These are phyloP conservation scores for Penicillium coffeae DNA, from an alignment of 495 filamentous ascomycete species.

Conservation along the genomic window DNA sequence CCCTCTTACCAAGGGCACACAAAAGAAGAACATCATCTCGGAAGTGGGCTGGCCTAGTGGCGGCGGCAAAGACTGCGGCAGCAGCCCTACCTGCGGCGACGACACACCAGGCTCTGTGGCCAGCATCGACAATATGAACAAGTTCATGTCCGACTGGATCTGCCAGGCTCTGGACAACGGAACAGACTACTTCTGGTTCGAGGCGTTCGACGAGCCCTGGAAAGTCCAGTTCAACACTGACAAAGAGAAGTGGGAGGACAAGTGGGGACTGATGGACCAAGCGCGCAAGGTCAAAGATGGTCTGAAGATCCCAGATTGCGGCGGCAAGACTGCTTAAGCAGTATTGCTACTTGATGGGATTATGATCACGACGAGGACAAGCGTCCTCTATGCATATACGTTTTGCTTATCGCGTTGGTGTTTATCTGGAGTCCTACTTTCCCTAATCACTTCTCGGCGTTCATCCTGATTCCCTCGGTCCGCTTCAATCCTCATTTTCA, in stretches of 20 bases:
- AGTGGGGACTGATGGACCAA: slow-evolving; percentile 91
- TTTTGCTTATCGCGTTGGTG: slow-evolving; percentile 1
- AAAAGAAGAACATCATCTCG: slow-evolving; percentile 66
- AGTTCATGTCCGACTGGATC: slow-evolving; percentile 80
- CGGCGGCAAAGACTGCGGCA: slow-evolving; percentile 78
- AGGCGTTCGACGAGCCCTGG: slow-evolving; percentile 95
- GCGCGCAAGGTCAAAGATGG: slow-evolving; percentile 81
- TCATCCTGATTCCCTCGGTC: not conserved
- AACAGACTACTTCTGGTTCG: slow-evolving; percentile 96
- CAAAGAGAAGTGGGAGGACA: slow-evolving; percentile 84
- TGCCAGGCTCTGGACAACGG: slow-evolving; percentile 74
- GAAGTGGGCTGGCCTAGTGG: slow-evolving; percentile 91
- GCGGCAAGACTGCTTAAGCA: slow-evolving; percentile 59
- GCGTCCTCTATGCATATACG: slow-evolving; percentile 12
- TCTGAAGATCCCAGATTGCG: slow-evolving; percentile 84
- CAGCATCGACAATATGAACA: slow-evolving; percentile 79
- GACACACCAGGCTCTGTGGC: slow-evolving; percentile 62
- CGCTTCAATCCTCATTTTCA: not conserved
- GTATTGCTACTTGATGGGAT: slow-evolving; percentile 9
- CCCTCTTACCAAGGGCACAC: slow-evolving; percentile 51
- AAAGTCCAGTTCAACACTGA: slow-evolving; percentile 68
- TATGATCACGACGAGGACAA: slow-evolving; percentile 21
- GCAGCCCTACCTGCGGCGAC: slow-evolving; percentile 48
- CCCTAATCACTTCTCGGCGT: not conserved
- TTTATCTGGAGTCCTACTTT: not conserved